Evolutionary conservation across 2,329 filamentous ascomycete genomes (phyloP), one percentile per base, ranked within the genome.

Genomic region (Neurospora sp.): DNA sequence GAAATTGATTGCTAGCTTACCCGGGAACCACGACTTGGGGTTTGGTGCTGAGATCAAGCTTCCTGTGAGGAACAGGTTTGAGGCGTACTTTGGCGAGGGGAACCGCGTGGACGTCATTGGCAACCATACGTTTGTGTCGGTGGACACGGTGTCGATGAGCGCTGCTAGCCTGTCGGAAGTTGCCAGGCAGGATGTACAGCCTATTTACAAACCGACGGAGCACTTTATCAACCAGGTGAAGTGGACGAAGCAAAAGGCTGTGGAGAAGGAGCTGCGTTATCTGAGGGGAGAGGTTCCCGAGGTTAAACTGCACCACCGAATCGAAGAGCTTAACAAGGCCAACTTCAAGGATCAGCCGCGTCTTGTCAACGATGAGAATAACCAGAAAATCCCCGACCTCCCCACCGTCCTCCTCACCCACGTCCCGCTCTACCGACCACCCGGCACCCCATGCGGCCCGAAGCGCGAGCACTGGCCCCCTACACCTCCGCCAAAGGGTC

Each of bases 21-120:
- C 96, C 0, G 96, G 96, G 2, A 99, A 99, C 76, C 96, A 99
- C 78, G 96, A 99, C 78, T 80, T 98, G 52, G 96, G 96, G 0
- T 97, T 98, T 77, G 95, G 93, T 3, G 89, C 89, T 28, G 91
- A 94, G 66, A 90, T 99, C 67, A 93, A 97, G 78, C 78, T 90
- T 9, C 85, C 91, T 0, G 93, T 97, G 40, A 87, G 94, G 68
- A 85, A 96, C 75, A 86, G 96, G 17, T 99, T 98, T 79, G 88
- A 91, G 76, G 88, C 90, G 3, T 97, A 90, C 78, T 98, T 99
- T 80, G 96, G 96, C 4, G 90, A 96, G 69, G 88, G 90, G n/a
- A 98, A 97, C 79, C 86, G 93, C 9, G 89, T 99, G 23, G 93
- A 98, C 78, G 86, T 98, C 5, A 86, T 98, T 68, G 96, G 93